phyloP scores from a whole-genome alignment of 352 stramenopile genomes.

The Plasmopara viticola region DNA sequence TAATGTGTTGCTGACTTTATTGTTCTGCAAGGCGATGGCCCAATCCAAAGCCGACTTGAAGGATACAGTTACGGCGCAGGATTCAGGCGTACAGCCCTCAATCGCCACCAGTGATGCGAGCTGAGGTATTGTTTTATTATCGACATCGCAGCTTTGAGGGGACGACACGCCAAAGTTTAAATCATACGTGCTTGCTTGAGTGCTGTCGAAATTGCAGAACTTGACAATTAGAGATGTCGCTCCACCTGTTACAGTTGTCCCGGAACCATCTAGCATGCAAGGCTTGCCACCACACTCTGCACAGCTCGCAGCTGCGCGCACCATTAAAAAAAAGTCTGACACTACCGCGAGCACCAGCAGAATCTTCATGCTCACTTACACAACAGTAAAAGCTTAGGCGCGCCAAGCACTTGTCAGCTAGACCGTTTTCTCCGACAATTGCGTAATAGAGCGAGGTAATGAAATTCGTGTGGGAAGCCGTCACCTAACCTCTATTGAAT shows the following conservation, averaged over 20 bases:
- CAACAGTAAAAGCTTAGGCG: no score
- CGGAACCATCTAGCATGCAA: slow-evolving; percentile 51
- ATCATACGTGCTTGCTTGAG: slow-evolving; percentile 23
- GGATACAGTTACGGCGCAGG: slow-evolving; percentile 46
- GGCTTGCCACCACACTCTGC: slow-evolving; percentile 41
- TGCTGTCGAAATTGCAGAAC: slow-evolving; percentile 63
- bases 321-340: slow-evolving; percentile 1
- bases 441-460: no score
- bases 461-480: no score
- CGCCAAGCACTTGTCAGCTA: no score
- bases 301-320: slow-evolving; percentile 36
- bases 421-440: no score
- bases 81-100: slow-evolving; percentile 31
- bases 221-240: slow-evolving; percentile 38
- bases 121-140: slow-evolving; percentile 32
- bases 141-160: slow-evolving; percentile 40
- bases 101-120: slow-evolving; percentile 28
- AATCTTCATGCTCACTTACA: slow-evolving; percentile 11
- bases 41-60: slow-evolving; percentile 56
- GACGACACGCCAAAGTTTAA: slow-evolving; percentile 43
- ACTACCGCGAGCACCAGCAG: slow-evolving; percentile 9
- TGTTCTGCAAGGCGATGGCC: slow-evolving; percentile 49
- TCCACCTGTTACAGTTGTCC: slow-evolving; percentile 29
- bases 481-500: no score
- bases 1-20: slow-evolving; percentile 34